Conservation (phyloP, 345 rosid species). For the Stellera chamaejasme region DNA sequence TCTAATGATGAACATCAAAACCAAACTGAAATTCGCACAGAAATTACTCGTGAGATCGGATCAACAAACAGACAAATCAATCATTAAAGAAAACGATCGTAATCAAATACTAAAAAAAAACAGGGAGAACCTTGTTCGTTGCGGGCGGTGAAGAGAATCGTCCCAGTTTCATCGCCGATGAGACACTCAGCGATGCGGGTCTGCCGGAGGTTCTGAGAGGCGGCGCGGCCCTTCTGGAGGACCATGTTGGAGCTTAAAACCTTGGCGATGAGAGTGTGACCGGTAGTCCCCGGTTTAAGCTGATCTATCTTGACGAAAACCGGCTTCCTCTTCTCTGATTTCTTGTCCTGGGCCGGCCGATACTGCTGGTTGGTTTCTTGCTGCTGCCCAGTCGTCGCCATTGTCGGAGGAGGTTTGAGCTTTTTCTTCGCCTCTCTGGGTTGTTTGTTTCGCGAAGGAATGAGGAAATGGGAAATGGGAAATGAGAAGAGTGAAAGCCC, state of each 20-base stretch:
- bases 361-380: slow-evolving; percentile 12
- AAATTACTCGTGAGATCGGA: background rate
- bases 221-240: slow-evolving; percentile 29
- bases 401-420: slow-evolving; percentile 3
- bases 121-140: slow-evolving; percentile 56
- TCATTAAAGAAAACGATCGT: background rate
- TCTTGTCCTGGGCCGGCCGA: slow-evolving; percentile 12
- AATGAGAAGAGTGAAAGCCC: slow-evolving; percentile 8
- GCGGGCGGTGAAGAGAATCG: slow-evolving; percentile 64
- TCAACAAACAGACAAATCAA: background rate
- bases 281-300: slow-evolving; percentile 58
- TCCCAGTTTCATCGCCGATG: slow-evolving; percentile 65
- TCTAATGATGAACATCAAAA: too few relatives aligned
- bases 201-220: slow-evolving; percentile 34
- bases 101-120: background rate
- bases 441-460: background rate
- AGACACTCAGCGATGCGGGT: slow-evolving; percentile 61
- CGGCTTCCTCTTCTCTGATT: slow-evolving; percentile 49
- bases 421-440: background rate
- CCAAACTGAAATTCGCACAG: too few relatives aligned
- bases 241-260: slow-evolving; percentile 43
- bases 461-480: background rate
- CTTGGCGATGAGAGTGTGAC: slow-evolving; percentile 54
- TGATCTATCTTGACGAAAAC: slow-evolving; percentile 59
- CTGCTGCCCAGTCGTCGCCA: slow-evolving; percentile 18